Conservation (phyloP, 768 basidiomycete genomes). For the Boletus sp. region DNA sequence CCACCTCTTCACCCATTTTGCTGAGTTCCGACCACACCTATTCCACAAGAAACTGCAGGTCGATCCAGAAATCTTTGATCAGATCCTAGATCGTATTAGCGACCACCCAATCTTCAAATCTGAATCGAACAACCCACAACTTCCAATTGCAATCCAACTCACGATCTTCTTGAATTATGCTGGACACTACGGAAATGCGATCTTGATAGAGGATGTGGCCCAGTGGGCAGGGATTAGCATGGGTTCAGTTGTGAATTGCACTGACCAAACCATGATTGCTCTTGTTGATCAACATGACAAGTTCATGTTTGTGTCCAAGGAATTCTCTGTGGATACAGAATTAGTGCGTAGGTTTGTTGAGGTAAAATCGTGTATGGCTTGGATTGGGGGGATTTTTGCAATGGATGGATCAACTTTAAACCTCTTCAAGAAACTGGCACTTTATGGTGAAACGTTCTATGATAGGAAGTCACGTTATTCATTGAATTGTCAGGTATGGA, state of each 20-base stretch:
- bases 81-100: constrained; percentile 20
- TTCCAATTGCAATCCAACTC: no score
- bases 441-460: background rate
- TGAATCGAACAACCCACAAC: no score
- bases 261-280: no score
- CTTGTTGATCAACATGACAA: no score
- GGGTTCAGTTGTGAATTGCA: no score
- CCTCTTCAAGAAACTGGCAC: background rate
- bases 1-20: background rate
- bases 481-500: background rate
- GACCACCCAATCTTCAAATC: constrained; percentile 3
- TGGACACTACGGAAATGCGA: no score
- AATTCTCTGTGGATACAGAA: no score
- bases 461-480: background rate
- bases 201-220: no score
- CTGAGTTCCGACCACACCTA: constrained; percentile 12
- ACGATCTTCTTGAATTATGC: no score
- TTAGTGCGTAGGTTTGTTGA: background rate
- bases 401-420: background rate
- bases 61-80: constrained; percentile 26
- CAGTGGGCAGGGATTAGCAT: no score
- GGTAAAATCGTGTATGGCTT: background rate
- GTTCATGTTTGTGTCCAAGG: no score
- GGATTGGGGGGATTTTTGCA: background rate
- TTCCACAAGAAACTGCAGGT: constrained; percentile 30